Conservation (phyloP, 805 yeast species). For the Nakazawaea ishiwadae region DNA sequence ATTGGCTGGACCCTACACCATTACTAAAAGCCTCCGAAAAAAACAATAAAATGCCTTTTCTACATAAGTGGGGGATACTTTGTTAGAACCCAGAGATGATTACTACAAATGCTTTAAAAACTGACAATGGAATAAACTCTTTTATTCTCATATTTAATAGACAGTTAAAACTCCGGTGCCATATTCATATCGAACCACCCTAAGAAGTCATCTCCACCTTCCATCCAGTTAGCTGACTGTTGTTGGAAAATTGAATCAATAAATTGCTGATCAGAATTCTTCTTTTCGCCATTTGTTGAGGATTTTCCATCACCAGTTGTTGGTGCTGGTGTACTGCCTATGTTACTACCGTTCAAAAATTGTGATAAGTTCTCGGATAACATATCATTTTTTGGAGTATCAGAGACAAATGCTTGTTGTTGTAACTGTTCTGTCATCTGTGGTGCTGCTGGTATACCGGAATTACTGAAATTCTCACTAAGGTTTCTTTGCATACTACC, state of each 20-base stretch:
- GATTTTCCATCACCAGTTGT: background rate
- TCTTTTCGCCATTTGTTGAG: background rate
- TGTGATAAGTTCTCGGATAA: constrained; percentile 1
- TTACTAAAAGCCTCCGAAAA: too few species aligned
- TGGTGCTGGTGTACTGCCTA: too few species aligned
- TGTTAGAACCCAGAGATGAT: too few species aligned
- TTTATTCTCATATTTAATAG: background rate
- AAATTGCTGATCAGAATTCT: constrained; percentile 22
- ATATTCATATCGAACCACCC: constrained; percentile 91
- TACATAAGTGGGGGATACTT: too few species aligned
- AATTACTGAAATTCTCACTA: too few species aligned
- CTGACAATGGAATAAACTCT: too few species aligned
- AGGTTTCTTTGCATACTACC: constrained; percentile 41
- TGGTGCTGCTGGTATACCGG: constrained; percentile 1
- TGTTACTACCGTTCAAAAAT: background rate
- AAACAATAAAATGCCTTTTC: too few species aligned
- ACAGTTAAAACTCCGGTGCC: constrained; percentile 53
- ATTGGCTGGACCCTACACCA: background rate
- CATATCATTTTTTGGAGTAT: background rate
- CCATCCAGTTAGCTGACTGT: constrained; percentile 83
- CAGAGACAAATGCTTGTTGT: too few species aligned
- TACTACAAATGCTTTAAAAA: too few species aligned
- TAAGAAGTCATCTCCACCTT: constrained; percentile 78
- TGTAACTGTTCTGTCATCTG: constrained; percentile 5
- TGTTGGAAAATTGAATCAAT: constrained; percentile 65